Base-by-base conservation (phyloP, 495 filamentous ascomycete genomes). In the Daldinia decipiens region DNA sequence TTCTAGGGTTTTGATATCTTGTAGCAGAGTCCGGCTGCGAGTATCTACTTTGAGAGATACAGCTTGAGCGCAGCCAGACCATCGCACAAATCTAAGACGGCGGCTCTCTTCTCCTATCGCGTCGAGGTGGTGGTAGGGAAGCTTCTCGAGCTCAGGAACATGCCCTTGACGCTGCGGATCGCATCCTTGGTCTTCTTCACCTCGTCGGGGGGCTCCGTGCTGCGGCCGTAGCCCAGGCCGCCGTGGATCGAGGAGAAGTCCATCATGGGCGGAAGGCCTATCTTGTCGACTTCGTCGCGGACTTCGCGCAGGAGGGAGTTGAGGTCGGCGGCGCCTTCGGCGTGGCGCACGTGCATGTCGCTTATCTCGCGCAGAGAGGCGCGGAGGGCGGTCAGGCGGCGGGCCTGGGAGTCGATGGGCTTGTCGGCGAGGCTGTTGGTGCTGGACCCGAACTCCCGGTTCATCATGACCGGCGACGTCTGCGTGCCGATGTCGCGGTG, bases 141-240 rank as follows among this genome's bases (percentile, higher is more conserved):
- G 67, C 81, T 88, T 75, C 89, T 84, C 17, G 94, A 89, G 82
- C 90, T 95, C 76, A 99, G 74, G 78, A 99, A 81, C 52, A 94
- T 90, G 17, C 95, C 95, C 84, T 99, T 99, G n/a, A 98, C 88
- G 68, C 93, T 87, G 56, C 93, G 83, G 66, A 99, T 97, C 76
- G 96, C 93, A 24, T 89, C 86, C 80, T 91, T 94, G 15, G 96
- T 87, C 75, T 84, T 87, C 29, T 87, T 85, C 65, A 97, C 90
- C 68, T 90, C 91, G 76, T 97, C 95, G 39, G 94, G 85, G 3
- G 79, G 77, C 74, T 89, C 87, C 58, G 68, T 80, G 81, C 80
- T 87, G 82, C 31, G 77, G 68, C 76, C 82, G 53, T 79, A 81
- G 59, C 82, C 70, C 73, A 79, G 65, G 53, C 79, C 75, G 62